Conservation (phyloP, 2,329 filamentous ascomycete species). For the Lasiodiplodia gonubiensis region DNA sequence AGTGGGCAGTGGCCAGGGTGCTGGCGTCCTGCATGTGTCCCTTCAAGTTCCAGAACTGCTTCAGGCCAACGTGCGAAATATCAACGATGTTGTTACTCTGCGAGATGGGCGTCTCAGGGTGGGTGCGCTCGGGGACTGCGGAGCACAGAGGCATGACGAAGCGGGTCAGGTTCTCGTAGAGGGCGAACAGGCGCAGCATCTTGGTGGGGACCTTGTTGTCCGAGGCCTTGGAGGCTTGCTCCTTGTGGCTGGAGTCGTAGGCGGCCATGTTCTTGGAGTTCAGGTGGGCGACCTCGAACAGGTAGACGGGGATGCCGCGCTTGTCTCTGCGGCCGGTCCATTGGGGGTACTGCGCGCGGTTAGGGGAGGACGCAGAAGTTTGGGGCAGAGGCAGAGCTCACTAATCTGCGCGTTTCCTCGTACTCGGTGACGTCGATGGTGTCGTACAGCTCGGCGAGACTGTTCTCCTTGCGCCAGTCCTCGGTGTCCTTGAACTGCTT, state of each 20-base stretch:
- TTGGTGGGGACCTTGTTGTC: conserved; percentile 73
- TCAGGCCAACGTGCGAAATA: conserved; percentile 83
- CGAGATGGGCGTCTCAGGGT: conserved; percentile 83
- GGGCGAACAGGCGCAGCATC: conserved; percentile 83
- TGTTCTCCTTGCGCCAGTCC: conserved; percentile 81
- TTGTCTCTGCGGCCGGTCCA: conserved; percentile 91
- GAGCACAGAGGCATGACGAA: conserved; percentile 88
- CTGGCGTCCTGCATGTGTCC: conserved; percentile 92
- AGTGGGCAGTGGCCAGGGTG: conserved; percentile 87
- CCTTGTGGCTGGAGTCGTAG: conserved; percentile 71
- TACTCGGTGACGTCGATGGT: conserved; percentile 86
- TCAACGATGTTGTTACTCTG: conserved; percentile 96
- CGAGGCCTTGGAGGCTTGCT: conserved; percentile 60
- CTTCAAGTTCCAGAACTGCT: conserved; percentile 96
- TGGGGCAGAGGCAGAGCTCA: conserved; percentile 48
- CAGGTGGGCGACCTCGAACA: conserved; percentile 84
- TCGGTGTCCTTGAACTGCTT: conserved; percentile 88
- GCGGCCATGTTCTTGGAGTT: conserved; percentile 79
- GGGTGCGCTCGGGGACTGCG: conserved; percentile 71
- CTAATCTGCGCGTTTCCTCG: conserved; percentile 77
- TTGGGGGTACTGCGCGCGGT: conserved; percentile 75
- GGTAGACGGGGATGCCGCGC: conserved; percentile 88
- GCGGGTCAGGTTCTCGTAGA: conserved; percentile 90
- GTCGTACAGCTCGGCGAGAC: conserved; percentile 79
- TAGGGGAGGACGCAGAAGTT: neutral